Base-by-base conservation (phyloP, 768 basidiomycete species). In the Thelephora aurantiotincta region DNA sequence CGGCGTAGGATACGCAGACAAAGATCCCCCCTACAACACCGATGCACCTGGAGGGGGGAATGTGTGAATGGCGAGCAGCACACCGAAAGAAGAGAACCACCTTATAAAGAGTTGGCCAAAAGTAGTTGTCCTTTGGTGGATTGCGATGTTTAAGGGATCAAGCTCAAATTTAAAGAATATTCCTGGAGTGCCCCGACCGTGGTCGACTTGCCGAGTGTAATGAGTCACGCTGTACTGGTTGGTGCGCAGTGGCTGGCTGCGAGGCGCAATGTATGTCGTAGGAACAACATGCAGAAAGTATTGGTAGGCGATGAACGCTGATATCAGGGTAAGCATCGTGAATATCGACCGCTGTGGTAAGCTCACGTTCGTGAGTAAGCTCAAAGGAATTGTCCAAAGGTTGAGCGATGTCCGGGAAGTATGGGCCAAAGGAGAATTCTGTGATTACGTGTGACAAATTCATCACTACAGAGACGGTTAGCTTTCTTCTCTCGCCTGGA, bases 81-180 rank as follows among this genome's bases (percentile, higher is more conserved):
- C 12, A 30, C 33, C 12, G 18, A 20, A 34, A 22, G 19, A 34
- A 11, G 44, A 43, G 18, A 20, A n/a, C 42, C 50, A 73, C 65
- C 84, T 73, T 52, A 97, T 84, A 53, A 96, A 57, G 47, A 99
- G 74, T 53, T 93, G 84, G 2, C 82, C 57, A 45, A 99, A 65
- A 1, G 77, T 70, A 0, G 84, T 90, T 16, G 94, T 97, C 14
- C 91, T 78, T 64, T 98, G 92, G 56, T 85, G 76, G 47, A 97
- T 78, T 0, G 78, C 82, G 50, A 98, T 71, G 19, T 75, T 70
- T 65, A 98, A 74, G 0, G 93, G 91, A 59, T 99, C 94, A 34
- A 97, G 66, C 50, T 99, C 93, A 61, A 90, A 97, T 64, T 97
- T 96, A 82, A 97, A 96, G 71, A 94, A 97, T 60, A 98, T 94